Percentiles rank a stretch among this genome's conserved stretches.
These are phyloP conservation scores for Didymellaceae sp. DNA, from an alignment of 2,329 filamentous ascomycete genomes.

Conservation along the genomic window DNA sequence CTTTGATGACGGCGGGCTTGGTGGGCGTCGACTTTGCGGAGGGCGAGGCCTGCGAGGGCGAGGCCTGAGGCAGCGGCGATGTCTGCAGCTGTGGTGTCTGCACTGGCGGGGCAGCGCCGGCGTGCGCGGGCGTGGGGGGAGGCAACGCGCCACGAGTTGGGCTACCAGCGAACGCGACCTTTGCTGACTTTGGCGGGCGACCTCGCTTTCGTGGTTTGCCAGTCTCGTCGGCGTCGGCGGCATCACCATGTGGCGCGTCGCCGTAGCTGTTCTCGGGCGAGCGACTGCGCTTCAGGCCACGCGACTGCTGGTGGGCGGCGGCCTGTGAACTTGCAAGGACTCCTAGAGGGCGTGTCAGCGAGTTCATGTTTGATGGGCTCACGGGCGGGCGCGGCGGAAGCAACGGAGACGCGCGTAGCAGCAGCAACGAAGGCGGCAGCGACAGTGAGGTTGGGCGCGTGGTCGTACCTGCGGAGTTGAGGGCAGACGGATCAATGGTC, in stretches of 20 bases:
- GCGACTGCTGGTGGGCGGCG: conserved; percentile 43
- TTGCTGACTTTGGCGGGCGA: conserved; percentile 66
- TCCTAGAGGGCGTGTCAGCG: conserved; percentile 38
- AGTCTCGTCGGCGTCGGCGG: conserved; percentile 33
- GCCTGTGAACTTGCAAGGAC: conserved; percentile 39
- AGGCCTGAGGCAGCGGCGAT: conserved; percentile 57
- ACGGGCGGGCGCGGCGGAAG: conserved; percentile 40
- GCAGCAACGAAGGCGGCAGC: neutral
- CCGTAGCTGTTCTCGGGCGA: conserved; percentile 49
- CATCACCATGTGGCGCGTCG: conserved; percentile 40
- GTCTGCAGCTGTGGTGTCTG: conserved; percentile 63
- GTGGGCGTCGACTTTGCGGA: conserved; percentile 77
- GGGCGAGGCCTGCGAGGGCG: conserved; percentile 67
- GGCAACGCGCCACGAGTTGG: conserved; percentile 60
- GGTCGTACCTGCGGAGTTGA: conserved; percentile 48
- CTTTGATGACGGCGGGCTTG: conserved; percentile 83
- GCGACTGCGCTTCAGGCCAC: conserved; percentile 51
- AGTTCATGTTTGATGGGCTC: conserved; percentile 14
- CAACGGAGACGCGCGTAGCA: conserved; percentile 28
- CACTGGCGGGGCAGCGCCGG: conserved; percentile 58
- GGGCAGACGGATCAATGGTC: conserved; percentile 51
- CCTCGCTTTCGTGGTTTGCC: conserved; percentile 53
- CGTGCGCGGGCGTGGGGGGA: conserved; percentile 55
- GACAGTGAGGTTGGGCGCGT: neutral
- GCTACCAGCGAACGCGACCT: conserved; percentile 61